Conservation (phyloP, 441 rosid genomes). For the Syzygium syzygioides region DNA sequence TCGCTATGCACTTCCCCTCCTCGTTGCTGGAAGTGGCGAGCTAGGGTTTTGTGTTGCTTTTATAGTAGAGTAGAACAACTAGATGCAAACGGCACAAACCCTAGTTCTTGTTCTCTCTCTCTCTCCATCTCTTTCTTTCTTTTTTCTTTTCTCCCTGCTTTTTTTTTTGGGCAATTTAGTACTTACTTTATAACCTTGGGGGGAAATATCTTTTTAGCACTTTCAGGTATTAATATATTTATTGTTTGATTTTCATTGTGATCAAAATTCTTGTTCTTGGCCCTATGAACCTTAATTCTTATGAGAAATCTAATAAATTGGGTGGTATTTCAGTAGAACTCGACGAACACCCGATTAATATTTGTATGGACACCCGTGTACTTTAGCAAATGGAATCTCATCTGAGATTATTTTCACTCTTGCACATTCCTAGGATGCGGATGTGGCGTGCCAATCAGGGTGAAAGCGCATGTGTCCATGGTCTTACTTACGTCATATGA, state of each 20-base stretch:
- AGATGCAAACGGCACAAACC: neutral
- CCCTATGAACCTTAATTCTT: neutral
- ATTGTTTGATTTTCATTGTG: neutral
- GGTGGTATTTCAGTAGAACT: rapidly evolving
- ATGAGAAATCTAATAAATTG: neutral
- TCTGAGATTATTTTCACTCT: neutral
- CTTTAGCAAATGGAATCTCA: rapidly evolving
- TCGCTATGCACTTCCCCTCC: neutral
- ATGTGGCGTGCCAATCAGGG: rapidly evolving
- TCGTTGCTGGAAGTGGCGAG: neutral
- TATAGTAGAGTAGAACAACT: neutral
- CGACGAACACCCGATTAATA: rapidly evolving
- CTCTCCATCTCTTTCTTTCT: rapidly evolving
- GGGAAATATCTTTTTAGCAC: neutral
- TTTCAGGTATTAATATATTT: neutral
- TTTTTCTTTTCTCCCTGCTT: rapidly evolving
- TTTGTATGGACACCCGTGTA: neutral
- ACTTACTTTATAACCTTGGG: neutral
- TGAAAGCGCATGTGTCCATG: neutral
- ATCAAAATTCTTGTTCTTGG: neutral
- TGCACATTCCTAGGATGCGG: rapidly evolving
- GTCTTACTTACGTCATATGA: no score
- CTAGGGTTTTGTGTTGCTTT: neutral
- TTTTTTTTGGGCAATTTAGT: neutral
- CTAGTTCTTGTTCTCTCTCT: neutral